phyloP scores from a whole-genome alignment of 345 rosid genomes.

The Lenwebbia sp. region DNA sequence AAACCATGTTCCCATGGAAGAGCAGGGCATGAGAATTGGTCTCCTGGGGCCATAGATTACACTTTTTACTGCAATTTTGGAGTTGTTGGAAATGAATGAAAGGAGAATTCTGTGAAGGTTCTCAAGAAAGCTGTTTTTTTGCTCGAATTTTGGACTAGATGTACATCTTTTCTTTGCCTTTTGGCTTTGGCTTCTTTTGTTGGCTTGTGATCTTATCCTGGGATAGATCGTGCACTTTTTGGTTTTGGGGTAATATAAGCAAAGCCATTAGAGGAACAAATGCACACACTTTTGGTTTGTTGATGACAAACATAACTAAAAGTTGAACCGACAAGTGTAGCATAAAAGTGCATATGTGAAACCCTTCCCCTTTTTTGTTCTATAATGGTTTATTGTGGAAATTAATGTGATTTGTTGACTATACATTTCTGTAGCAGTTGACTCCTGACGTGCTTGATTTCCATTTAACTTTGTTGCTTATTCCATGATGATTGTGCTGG shows the following conservation, averaged over 20 bases:
- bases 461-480: not conserved
- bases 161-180: not conserved
- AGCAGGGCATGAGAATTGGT: not conserved
- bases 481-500: not conserved
- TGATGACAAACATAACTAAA: not conserved
- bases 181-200: not conserved
- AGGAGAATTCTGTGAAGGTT: not conserved
- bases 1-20: not conserved
- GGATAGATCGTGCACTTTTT: not conserved
- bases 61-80: not conserved
- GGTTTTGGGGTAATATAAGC: not conserved
- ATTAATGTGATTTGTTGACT: not conserved
- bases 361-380: not conserved
- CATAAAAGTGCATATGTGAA: not conserved
- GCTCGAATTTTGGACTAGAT: not conserved
- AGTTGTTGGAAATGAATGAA: not conserved
- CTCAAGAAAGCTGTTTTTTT: not conserved
- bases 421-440: not conserved
- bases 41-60: not conserved
- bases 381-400: not conserved
- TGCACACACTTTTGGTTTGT: not conserved
- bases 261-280: not conserved
- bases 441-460: not conserved
- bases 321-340: not conserved
- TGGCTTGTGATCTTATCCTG: not conserved